Conservation (phyloP, 169 alveolate genomes). For the Plasmodium knowlesi region DNA sequence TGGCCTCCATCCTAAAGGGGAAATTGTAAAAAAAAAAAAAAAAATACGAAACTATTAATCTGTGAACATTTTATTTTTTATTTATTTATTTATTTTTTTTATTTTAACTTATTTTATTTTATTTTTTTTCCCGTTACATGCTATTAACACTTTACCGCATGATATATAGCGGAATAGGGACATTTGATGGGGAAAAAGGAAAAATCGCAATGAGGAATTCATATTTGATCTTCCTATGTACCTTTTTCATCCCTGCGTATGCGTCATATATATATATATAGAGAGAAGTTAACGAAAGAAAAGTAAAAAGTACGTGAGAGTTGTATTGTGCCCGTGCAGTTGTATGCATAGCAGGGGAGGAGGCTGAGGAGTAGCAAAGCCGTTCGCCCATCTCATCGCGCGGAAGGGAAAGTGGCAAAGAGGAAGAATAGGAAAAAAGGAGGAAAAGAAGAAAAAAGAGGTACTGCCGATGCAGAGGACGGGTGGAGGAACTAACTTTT, state of each 20-base stretch:
- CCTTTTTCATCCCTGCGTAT: not conserved
- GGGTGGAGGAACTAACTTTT: not conserved
- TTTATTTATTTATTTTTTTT: too few relatives aligned
- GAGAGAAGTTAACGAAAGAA: not conserved
- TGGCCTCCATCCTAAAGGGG: not conserved
- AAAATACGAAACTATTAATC: not conserved
- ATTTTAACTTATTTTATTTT: not conserved
- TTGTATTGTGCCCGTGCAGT: not conserved
- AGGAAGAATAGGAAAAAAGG: not conserved
- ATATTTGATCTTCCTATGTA: not conserved
- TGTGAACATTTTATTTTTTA: not conserved
- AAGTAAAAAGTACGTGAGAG: not conserved
- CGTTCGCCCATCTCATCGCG: not conserved
- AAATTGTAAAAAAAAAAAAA: not conserved
- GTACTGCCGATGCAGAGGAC: not conserved
- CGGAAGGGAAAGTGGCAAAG: not conserved
- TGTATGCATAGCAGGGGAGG: not conserved
- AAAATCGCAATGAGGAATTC: not conserved
- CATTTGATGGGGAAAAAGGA: not conserved
- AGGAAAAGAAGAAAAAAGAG: not conserved
- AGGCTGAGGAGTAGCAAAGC: not conserved
- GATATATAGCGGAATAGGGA: not conserved
- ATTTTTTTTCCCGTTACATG: not conserved
- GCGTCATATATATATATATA: not conserved
- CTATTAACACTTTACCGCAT: not conserved